Evolutionary conservation across 805 yeast genomes (phyloP).

Genomic region (Jamesozyma gamospora): DNA sequence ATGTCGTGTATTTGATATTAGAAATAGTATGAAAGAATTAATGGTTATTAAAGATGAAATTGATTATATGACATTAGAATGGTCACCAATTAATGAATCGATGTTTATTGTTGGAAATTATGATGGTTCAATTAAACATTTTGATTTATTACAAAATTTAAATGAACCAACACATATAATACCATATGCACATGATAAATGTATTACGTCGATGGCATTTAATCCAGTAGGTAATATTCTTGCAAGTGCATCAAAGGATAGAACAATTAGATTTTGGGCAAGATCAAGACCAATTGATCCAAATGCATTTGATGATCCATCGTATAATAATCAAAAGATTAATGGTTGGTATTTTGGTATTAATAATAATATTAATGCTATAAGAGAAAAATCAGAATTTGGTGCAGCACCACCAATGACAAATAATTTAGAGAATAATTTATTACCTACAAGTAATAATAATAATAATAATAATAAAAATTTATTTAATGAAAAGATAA

Average conservation of each 20-base stretch:
- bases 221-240: slow-evolving; percentile 91
- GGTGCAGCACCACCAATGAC: slow-evolving; percentile 26
- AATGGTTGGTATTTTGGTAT: slow-evolving; percentile 49
- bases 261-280: slow-evolving; percentile 89
- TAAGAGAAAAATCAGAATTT: slow-evolving; percentile 27
- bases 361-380: slow-evolving; percentile 28
- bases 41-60: slow-evolving; percentile 69
- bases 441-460: background rate
- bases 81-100: slow-evolving; percentile 87
- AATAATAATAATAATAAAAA: background rate
- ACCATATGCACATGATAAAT: slow-evolving; percentile 91
- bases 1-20: slow-evolving; percentile 74
- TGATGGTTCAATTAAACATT: slow-evolving; percentile 80
- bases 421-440: background rate
- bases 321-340: slow-evolving; percentile 56
- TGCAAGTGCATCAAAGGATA: slow-evolving; percentile 88
- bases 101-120: slow-evolving; percentile 77
- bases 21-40: slow-evolving; percentile 67
- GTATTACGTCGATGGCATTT: slow-evolving; percentile 79
- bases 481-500: no score
- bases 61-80: slow-evolving; percentile 74
- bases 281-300: slow-evolving; percentile 87
- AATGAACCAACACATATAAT: slow-evolving; percentile 45
- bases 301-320: slow-evolving; percentile 67
- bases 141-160: slow-evolving; percentile 34